A percentile compares a stretch with the other conserved stretches of the same genome.
These are phyloP conservation scores for Arthrobotrys iridis DNA, from an alignment of 2,329 filamentous ascomycete genomes.

Conservation along the genomic window DNA sequence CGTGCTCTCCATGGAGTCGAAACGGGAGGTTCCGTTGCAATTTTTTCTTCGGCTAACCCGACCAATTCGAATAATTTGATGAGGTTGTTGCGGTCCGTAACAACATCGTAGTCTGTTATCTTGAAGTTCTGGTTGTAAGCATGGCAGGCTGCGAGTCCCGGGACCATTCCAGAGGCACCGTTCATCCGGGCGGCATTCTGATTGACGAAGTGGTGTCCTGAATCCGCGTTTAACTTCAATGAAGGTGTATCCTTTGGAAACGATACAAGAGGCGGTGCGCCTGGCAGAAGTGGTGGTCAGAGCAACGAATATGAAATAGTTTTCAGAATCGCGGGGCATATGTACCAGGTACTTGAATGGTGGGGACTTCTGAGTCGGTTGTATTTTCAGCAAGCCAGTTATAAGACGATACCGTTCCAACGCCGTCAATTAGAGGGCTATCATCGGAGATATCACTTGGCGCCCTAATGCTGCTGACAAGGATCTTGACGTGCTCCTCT, in stretches of 20 bases:
- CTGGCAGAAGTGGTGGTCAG: not conserved
- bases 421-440: not conserved
- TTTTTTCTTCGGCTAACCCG: not conserved
- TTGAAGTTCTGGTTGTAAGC: slow-evolving; percentile 17
- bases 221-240: not conserved
- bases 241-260: not conserved
- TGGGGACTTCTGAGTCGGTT: not conserved
- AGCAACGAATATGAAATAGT: no score
- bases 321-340: no score
- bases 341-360: slow-evolving; percentile 37
- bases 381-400: slow-evolving; percentile 27
- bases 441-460: not conserved
- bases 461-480: not conserved
- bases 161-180: slow-evolving; percentile 17
- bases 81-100: slow-evolving; percentile 38
- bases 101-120: slow-evolving; percentile 36
- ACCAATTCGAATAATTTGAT: slow-evolving; percentile 38
- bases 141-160: slow-evolving; percentile 27
- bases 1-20: slow-evolving; percentile 12
- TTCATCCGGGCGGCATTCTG: slow-evolving; percentile 41
- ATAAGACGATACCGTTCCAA: slow-evolving; percentile 15
- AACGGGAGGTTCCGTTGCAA: not conserved
- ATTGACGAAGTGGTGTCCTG: slow-evolving; percentile 31
- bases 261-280: slow-evolving; percentile 14
- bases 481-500: not conserved